Evolutionary conservation across 2,329 filamentous ascomycete genomes (phyloP).

Genomic region (Boeremia lycopersici): DNA sequence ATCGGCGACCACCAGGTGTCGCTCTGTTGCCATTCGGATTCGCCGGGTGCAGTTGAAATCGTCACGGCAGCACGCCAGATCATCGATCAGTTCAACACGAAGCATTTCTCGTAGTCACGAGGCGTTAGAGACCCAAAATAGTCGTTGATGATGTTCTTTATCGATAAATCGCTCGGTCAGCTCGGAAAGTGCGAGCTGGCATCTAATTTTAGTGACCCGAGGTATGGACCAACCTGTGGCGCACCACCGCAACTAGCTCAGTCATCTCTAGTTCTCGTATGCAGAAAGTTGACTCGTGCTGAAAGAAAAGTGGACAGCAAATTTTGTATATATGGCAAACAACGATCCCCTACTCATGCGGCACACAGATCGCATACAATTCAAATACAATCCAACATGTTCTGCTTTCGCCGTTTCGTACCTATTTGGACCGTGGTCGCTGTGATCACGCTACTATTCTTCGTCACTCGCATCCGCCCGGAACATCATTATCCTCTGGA

Average conservation of each 20-base stretch:
- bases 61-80: constrained; percentile 51
- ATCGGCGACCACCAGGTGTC: constrained; percentile 51
- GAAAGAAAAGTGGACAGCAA: constrained; percentile 15
- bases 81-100: constrained; percentile 49
- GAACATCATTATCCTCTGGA: constrained; percentile 10
- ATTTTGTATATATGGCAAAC: constrained; percentile 17
- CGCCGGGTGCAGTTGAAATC: constrained; percentile 52
- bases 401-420: constrained; percentile 14
- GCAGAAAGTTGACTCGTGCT: constrained; percentile 10
- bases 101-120: constrained; percentile 3
- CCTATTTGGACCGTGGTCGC: constrained; percentile 13
- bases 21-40: constrained; percentile 54
- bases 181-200: constrained; percentile 12
- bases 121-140: not conserved
- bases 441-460: constrained; percentile 8
- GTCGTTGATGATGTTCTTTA: constrained; percentile 2
- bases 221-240: constrained; percentile 11
- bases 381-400: constrained; percentile 5
- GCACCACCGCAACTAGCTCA: constrained; percentile 8
- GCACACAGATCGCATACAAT: not conserved
- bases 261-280: constrained; percentile 11
- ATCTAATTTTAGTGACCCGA: constrained; percentile 15
- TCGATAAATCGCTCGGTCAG: constrained; percentile 11
- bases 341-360: not conserved
- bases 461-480: constrained; percentile 6